Evolutionary conservation across 2,329 filamentous ascomycete genomes (phyloP), one percentile per base, ranked within the genome.

Genomic region (Gyromitra esculenta): DNA sequence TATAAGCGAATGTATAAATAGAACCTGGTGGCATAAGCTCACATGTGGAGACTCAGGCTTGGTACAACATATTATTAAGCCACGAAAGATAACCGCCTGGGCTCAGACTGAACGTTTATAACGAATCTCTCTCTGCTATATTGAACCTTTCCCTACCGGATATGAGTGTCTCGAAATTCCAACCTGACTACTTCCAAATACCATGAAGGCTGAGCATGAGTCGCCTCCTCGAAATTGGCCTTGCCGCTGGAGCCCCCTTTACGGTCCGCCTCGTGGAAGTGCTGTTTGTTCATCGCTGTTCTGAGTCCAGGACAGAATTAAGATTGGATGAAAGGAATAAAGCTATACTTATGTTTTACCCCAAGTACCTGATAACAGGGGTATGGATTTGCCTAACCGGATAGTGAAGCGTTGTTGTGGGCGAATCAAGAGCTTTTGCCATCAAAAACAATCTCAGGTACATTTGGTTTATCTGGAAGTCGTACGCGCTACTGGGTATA

Each of bases 1-100:
- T 37, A 57, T 37, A 37, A 57, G 25, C 31, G 54, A 54, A 39
- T 37, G 39, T 57, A 57, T 37, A n/a, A 57, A 57, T 57, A 57
- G 54, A 57, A 37, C n/a, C 13, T 18, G 11, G 54, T 57, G 54
- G 31, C 54, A 13, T 57, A 18, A 57, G 54, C 31, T 37, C n/a
- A n/a, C 54, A 57, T 57, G 25, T 13, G 13, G n/a, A 57, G 37
- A 35, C 54, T 57, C 54, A 57, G 50, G 50, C 21, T 37, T 18
- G 31, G 54, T 57, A 39, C 31, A 57, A 5, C 48, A 21, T 52
- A 18, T 15, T 18, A 11, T 37, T n/a, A 57, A 57, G 31, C 21
- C 50, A 54, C 25, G 8, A 13, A 11, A 11, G 21, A 31, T 31
- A 25, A 54, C 9, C 25, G 50, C 50, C 50, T 31, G 50, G 18